These are phyloP conservation scores for Pythium volutum DNA, from an alignment of 352 stramenopile genomes.

Conservation along the genomic window DNA sequence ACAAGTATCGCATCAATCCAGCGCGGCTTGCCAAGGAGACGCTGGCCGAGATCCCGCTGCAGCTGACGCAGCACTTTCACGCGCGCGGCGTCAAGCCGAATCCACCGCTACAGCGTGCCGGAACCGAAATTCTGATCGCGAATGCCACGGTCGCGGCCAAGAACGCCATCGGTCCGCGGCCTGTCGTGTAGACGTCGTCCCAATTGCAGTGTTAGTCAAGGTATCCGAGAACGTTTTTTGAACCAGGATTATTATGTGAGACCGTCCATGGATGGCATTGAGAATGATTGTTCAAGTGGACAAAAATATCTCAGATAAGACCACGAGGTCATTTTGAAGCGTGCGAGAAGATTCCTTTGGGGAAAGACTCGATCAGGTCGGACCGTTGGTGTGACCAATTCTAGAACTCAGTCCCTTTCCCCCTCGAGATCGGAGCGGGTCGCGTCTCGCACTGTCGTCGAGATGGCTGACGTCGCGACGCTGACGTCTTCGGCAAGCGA, in stretches of 20 bases:
- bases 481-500: slow-evolving; percentile 1
- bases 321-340: background rate
- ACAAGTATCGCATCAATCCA: slow-evolving; percentile 62
- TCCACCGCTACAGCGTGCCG: slow-evolving; percentile 40
- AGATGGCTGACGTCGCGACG: slow-evolving; percentile 18
- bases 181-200: slow-evolving; percentile 4
- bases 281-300: background rate
- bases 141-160: slow-evolving; percentile 17
- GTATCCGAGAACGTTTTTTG: too few species aligned
- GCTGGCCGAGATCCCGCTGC: slow-evolving; percentile 61
- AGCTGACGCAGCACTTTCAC: slow-evolving; percentile 61
- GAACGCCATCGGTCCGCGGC: background rate
- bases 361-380: background rate
- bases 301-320: background rate
- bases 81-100: slow-evolving; percentile 56
- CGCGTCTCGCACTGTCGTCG: background rate
- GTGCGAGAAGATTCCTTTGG: too few species aligned
- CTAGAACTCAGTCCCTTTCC: background rate
- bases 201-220: background rate
- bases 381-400: too few species aligned
- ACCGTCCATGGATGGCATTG: background rate
- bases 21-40: slow-evolving; percentile 65
- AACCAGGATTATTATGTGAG: too few species aligned
- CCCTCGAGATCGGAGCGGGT: background rate
- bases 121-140: slow-evolving; percentile 21